These are phyloP conservation scores for Sarcodon aspratus DNA, from an alignment of 768 basidiomycete species.

Conservation along the genomic window DNA sequence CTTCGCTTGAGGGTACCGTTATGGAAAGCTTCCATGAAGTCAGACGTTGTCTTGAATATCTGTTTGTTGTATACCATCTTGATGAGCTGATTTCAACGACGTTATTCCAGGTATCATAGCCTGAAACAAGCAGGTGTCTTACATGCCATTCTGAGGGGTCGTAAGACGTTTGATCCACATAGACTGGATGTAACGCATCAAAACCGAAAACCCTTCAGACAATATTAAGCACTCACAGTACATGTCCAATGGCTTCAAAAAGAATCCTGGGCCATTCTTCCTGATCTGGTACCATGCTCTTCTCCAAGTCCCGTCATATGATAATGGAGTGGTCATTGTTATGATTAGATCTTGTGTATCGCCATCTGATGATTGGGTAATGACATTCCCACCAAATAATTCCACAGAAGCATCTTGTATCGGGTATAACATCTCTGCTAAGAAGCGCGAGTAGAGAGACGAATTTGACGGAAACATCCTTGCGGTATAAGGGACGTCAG, in stretches of 20 bases:
- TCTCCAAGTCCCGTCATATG: too few species aligned
- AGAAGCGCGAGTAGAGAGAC: slow-evolving; percentile 20
- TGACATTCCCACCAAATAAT: neutral
- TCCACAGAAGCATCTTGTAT: slow-evolving; percentile 32
- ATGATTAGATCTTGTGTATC: slow-evolving; percentile 20
- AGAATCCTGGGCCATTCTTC: slow-evolving; percentile 9
- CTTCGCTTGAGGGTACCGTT: slow-evolving; percentile 38
- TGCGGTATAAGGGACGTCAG: slow-evolving; percentile 44
- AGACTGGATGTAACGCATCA: slow-evolving; percentile 41
- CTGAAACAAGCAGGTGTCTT: neutral
- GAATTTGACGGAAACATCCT: slow-evolving; percentile 20
- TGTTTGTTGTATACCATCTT: slow-evolving; percentile 52
- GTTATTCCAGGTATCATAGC: neutral
- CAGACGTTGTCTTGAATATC: slow-evolving; percentile 33
- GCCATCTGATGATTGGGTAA: neutral
- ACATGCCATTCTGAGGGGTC: slow-evolving; percentile 40
- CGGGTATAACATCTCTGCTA: slow-evolving; percentile 21
- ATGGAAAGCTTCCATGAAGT: slow-evolving; percentile 40
- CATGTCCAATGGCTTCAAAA: slow-evolving; percentile 32
- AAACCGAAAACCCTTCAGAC: slow-evolving; percentile 41
- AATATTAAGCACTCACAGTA: slow-evolving; percentile 34
- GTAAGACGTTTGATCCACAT: slow-evolving; percentile 44
- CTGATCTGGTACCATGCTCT: too few species aligned
- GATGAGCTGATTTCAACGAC: neutral
- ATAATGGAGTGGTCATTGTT: too few species aligned